Percentiles rank a stretch among this genome's conserved stretches.
These are phyloP conservation scores for Penicillium olsonii DNA, from an alignment of 2,329 filamentous ascomycete species.

Conservation along the genomic window DNA sequence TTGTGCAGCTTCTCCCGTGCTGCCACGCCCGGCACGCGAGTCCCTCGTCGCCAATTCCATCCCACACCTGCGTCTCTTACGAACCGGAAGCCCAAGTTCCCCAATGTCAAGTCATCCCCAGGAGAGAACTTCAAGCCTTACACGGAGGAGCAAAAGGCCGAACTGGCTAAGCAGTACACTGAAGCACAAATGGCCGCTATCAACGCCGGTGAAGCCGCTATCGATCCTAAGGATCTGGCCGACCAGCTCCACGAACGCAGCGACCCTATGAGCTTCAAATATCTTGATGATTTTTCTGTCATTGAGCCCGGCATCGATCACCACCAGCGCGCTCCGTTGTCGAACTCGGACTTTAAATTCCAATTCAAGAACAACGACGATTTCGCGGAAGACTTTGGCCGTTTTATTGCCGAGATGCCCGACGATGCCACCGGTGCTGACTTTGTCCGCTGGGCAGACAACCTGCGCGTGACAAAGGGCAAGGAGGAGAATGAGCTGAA, in stretches of 20 bases:
- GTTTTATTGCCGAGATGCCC: constrained; percentile 51
- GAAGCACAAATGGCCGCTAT: constrained; percentile 79
- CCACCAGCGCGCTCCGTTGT: constrained; percentile 54
- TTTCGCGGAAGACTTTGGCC: constrained; percentile 59
- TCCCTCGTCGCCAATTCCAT: constrained; percentile 53
- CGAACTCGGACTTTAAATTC: constrained; percentile 58
- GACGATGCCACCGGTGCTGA: constrained; percentile 50
- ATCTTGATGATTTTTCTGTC: constrained; percentile 79
- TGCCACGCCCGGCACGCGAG: constrained; percentile 38
- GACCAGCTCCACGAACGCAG: constrained; percentile 70
- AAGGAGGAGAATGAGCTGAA: constrained; percentile 53
- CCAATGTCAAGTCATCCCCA: constrained; percentile 40
- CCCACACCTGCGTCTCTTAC: constrained; percentile 41
- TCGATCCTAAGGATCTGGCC: constrained; percentile 73
- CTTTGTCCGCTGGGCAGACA: constrained; percentile 47
- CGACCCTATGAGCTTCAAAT: constrained; percentile 71
- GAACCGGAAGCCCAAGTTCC: constrained; percentile 42
- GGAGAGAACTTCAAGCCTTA: constrained; percentile 57
- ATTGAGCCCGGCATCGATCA: constrained; percentile 78
- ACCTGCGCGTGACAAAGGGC: constrained; percentile 52
- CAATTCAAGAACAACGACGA: constrained; percentile 65
- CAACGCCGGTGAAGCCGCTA: constrained; percentile 74
- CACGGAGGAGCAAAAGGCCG: constrained; percentile 64
- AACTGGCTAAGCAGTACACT: constrained; percentile 70
- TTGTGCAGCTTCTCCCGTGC: constrained; percentile 51